Percentiles rank a stretch among this genome's conserved stretches.
These are phyloP conservation scores for Lachancea meyersii DNA, from an alignment of 805 yeast genomes.

Conservation along the genomic window DNA sequence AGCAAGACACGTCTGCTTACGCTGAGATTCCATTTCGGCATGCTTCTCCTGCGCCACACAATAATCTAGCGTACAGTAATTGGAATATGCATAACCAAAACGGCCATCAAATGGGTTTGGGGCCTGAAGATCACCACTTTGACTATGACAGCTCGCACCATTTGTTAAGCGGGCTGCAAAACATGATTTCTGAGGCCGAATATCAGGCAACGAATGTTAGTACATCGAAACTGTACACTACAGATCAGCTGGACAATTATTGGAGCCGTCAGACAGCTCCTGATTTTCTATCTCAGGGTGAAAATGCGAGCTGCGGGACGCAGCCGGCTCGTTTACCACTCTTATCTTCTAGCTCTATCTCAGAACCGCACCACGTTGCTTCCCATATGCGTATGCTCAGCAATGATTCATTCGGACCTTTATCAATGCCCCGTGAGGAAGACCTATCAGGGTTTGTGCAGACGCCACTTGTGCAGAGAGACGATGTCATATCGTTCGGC, in stretches of 20 bases:
- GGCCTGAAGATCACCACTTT: constrained; percentile 19
- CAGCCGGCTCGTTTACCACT: constrained; percentile 4
- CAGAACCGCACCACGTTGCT: not conserved
- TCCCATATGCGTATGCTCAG: not conserved
- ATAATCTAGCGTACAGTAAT: constrained; percentile 3
- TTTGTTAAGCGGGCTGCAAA: constrained; percentile 29
- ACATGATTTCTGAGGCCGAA: constrained; percentile 31
- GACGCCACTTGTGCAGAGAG: constrained; percentile 3
- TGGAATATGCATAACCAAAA: constrained; percentile 8
- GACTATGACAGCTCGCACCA: constrained; percentile 30
- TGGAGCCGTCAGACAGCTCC: constrained; percentile 18
- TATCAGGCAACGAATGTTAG: constrained; percentile 24
- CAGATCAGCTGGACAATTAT: constrained; percentile 34
- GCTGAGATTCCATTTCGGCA: constrained; percentile 2
- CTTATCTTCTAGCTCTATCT: constrained; percentile 3
- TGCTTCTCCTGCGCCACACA: constrained; percentile 7
- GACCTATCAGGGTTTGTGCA: constrained; percentile 3
- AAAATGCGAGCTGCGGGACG: not conserved
- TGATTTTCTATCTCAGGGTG: not conserved
- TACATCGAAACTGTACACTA: constrained; percentile 29
- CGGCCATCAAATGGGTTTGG: constrained; percentile 1
- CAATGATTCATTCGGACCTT: constrained; percentile 4
- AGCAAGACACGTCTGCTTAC: constrained; percentile 1
- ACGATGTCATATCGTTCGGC: constrained; percentile 11
- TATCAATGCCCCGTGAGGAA: constrained; percentile 1